These are phyloP conservation scores for Boletus barrowsii DNA, from an alignment of 768 basidiomycete species.

Conservation along the genomic window DNA sequence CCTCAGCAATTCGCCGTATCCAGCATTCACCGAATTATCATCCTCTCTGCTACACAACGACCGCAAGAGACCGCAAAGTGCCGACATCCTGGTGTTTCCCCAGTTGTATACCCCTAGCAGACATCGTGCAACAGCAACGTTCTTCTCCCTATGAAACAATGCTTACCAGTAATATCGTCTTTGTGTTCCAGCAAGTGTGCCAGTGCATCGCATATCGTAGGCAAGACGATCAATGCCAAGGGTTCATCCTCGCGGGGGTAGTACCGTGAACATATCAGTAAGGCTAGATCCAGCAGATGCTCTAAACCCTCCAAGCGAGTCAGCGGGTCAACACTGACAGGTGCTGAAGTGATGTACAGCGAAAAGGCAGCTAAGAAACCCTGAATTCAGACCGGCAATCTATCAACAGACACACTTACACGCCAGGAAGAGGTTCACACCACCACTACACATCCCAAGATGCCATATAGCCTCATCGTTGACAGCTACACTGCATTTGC, in stretches of 20 bases:
- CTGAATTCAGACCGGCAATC: background rate
- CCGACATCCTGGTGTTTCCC: slow-evolving; percentile 46
- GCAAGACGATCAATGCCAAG: slow-evolving; percentile 47
- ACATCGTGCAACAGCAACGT: background rate
- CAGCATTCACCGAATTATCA: slow-evolving; percentile 7
- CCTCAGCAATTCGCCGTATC: slow-evolving; percentile 32
- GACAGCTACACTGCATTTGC: slow-evolving; percentile 4
- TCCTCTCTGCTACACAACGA: slow-evolving; percentile 21
- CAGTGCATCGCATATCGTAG: slow-evolving; percentile 51
- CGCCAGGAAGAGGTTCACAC: slow-evolving; percentile 36
- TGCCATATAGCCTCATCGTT: slow-evolving; percentile 39
- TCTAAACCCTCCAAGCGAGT: slow-evolving; percentile 42
- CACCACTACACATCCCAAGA: slow-evolving; percentile 27
- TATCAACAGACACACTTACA: slow-evolving; percentile 34
- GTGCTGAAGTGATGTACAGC: slow-evolving; percentile 36
- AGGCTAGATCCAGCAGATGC: slow-evolving; percentile 46
- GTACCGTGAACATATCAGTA: slow-evolving; percentile 46
- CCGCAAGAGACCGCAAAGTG: slow-evolving; percentile 40
- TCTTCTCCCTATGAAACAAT: background rate
- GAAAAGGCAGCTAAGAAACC: slow-evolving; percentile 44
- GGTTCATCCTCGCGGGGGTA: slow-evolving; percentile 47
- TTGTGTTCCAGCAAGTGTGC: slow-evolving; percentile 33
- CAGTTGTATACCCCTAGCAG: slow-evolving; percentile 9
- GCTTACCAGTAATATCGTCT: slow-evolving; percentile 28
- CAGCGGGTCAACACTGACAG: slow-evolving; percentile 33